Evolutionary conservation across 73 alveolate genomes (phyloP).

Genomic region (Tetrahymena elliotti): DNA sequence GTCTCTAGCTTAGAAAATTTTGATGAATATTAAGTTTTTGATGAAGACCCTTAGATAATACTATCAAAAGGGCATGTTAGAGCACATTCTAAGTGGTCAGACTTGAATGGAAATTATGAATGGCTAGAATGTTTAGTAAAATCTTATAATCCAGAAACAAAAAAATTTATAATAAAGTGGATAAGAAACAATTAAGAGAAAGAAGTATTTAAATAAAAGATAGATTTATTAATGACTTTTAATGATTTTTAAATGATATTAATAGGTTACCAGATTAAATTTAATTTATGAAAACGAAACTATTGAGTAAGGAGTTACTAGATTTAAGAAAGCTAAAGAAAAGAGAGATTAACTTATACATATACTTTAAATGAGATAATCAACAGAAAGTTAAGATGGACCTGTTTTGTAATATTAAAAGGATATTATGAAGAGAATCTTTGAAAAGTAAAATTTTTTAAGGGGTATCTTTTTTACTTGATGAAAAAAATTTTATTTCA

Average conservation of each 20-base stretch:
- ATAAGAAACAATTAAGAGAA: neutral
- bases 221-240: neutral
- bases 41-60: neutral
- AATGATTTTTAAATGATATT: neutral
- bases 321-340: neutral
- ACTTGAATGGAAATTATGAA: neutral
- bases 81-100: neutral
- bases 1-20: neutral
- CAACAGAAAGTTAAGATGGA: neutral
- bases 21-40: neutral
- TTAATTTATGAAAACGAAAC: neutral
- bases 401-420: neutral
- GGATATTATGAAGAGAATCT: neutral
- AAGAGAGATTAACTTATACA: neutral
- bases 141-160: neutral
- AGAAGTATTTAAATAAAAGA: neutral
- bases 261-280: neutral
- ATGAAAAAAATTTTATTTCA: neutral
- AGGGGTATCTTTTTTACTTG: neutral
- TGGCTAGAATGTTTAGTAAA: neutral
- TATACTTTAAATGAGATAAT: neutral
- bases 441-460: neutral
- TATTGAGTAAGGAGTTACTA: neutral
- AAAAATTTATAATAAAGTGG: neutral
- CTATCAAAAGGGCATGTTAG: neutral